Evolutionary conservation across 2,329 filamentous ascomycete species (phyloP), one percentile per base, ranked within the genome.

Genomic region (Phyllosticta citribraziliensis): DNA sequence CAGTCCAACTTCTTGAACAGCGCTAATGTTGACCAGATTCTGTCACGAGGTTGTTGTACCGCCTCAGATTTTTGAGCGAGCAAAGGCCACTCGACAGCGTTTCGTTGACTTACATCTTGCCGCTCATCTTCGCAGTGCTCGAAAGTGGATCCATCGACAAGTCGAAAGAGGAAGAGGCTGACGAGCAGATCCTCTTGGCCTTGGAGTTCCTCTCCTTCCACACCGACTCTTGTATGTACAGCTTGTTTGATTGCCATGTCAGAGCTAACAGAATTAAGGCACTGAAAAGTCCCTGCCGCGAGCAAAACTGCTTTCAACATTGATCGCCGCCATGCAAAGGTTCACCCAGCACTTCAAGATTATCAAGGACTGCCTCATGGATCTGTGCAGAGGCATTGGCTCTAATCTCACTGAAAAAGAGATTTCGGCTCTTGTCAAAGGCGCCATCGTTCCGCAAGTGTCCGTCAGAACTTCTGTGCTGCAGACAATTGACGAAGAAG

Each of bases 341-440:
- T 96, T 96, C 72, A 88, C 86, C 53, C 91, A 96, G 70, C 94
- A 99, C 74, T 97, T 97, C 78, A 96, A 96, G 75, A 79, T 92
- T 62, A 85, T 97, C 75, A 96, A 93, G 73, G 94, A 99, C 74
- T 96, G 91, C 69, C 84, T 99, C 65, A 82, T 88, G 59, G 91
- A 97, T 72, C 82, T 95, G 65, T 90, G 89, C 68, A 86, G 91
- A 63, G 92, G 88, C 65, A 82, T 97, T 57, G 88, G 93, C 2
- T 85, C 88, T 2, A 96, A 91, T 68, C 91, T 97, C 66, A 86
- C 74, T 61, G 72, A 80, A 3, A 75, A 82, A 1, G 95, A 99
- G 75, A 86, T 94, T 61, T 76, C 79, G 11, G 84, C 89, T 17
- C 81, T 97, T n/a, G 82, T 91, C 11, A 82, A 84, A 64, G 94